A percentile compares a stretch with the other conserved stretches of the same genome.
These are phyloP conservation scores for Durotheca rogersii DNA, from an alignment of 495 filamentous ascomycete species.

Conservation along the genomic window DNA sequence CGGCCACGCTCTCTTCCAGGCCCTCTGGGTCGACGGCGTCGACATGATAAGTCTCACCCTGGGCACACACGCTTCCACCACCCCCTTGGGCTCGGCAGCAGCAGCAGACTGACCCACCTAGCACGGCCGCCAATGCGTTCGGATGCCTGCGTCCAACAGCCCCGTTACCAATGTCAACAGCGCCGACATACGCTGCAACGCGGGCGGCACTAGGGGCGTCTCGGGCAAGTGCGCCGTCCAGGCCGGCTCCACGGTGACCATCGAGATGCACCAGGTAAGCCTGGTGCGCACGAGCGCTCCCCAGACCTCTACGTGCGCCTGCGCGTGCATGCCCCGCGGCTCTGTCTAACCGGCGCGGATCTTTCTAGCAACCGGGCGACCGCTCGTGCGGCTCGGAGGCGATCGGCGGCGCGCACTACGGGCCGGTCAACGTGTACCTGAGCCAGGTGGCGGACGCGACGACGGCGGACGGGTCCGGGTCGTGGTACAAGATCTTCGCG, in stretches of 20 bases:
- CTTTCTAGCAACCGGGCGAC: constrained; percentile 51
- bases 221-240: constrained; percentile 32
- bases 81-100: too few relatives aligned
- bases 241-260: constrained; percentile 46
- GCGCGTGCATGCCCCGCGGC: too few relatives aligned
- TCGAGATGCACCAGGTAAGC: constrained; percentile 50
- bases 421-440: constrained; percentile 53
- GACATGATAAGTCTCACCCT: constrained; percentile 38
- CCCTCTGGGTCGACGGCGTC: constrained; percentile 42
- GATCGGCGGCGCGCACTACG: constrained; percentile 54
- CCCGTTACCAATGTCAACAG: constrained; percentile 45
- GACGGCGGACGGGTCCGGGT: constrained; percentile 35
- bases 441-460: constrained; percentile 48
- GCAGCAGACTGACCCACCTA: constrained; percentile 12
- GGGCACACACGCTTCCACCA: neutral
- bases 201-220: constrained; percentile 24
- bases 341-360: too few relatives aligned
- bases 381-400: constrained; percentile 46
- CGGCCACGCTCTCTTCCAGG: constrained; percentile 41
- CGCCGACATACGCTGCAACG: constrained; percentile 45
- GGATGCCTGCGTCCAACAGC: constrained; percentile 39
- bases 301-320: too few relatives aligned
- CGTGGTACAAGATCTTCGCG: constrained; percentile 48
- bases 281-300: too few relatives aligned
- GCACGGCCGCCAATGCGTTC: constrained; percentile 37